Evolutionary conservation across 78 protist species (phyloP), one percentile per base, ranked within the genome.

Genomic region (Chrysochromulina tobinii): DNA sequence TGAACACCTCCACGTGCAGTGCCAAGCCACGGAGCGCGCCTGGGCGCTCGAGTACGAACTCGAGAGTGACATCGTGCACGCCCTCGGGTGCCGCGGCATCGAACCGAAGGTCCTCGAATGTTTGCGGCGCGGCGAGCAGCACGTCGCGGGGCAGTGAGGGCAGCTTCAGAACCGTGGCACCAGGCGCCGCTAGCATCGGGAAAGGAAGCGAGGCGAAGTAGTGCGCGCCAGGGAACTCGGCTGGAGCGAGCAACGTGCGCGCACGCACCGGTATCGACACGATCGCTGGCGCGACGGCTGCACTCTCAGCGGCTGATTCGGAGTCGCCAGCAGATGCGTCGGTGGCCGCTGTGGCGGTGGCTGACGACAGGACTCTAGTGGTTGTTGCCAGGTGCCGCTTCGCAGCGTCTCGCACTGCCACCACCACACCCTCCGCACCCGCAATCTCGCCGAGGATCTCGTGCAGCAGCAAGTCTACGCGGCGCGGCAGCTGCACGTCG

Each of bases 381-480:
- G 38, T 38, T 38, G 38, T 38, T 38, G 38, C 38, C 55, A 87
- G 64, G 50, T 38, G 83, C 67, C 91, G 73, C 51, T 2, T 17
- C 17, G 66, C 8, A 6, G 90, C 90, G 53, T 88, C 91, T 27
- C 6, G 21, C 48, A 88, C 18, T 1, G 27, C 7, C 2, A 3
- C 55, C 11, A 55, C 69, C 48, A 55, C 91, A 9, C 91, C 68
- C 61, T 88, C 91, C 20, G 18, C 8, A 20, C 68, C 68, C 6
- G 91, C 75, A n/a, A 88, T 6, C 61, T 59, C 91, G 57, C 91
- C 91, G 67, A 88, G 14, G 68, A 88, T n/a, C 83, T 88, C 91
- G 91, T 88, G 91, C 51, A 88, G 20, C 53, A 88, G 57, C 53
- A 88, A 8, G 64, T 64, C 90, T 5, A 38, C 79, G 20, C 20